Conservation (phyloP, 192 early-diverging fungal species). For the Ambispora gerdemannii region DNA sequence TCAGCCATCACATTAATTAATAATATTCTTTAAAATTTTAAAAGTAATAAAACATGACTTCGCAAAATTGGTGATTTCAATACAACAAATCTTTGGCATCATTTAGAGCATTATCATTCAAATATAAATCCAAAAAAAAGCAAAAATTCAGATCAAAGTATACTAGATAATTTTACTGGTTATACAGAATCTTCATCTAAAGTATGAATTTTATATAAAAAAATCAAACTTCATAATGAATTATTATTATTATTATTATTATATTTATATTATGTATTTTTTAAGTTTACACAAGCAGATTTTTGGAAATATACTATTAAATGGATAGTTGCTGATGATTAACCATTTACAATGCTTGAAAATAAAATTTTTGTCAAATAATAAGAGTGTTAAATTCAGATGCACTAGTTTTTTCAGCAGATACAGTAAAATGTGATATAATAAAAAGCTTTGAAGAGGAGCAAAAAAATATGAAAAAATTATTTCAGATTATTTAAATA, state of each 20-base stretch:
- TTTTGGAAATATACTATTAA: not conserved
- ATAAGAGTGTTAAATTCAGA: slow-evolving; percentile 4
- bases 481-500: too few relatives aligned
- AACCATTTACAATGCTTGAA: not conserved
- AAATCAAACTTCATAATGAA: not conserved
- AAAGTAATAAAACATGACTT: not conserved
- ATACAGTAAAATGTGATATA: slow-evolving; percentile 3
- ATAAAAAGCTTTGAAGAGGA: slow-evolving; percentile 1
- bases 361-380: slow-evolving; percentile 3
- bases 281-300: slow-evolving; percentile 8
- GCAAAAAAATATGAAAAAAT: not conserved
- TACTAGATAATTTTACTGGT: not conserved
- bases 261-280: not conserved
- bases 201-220: slow-evolving; percentile 5
- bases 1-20: too few relatives aligned
- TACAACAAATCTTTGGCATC: slow-evolving; percentile 5
- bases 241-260: not conserved
- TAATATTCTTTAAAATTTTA: not conserved
- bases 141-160: not conserved
- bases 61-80: not conserved
- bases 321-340: slow-evolving; percentile 7
- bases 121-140: slow-evolving; percentile 1
- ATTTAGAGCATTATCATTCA: not conserved
- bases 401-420: not conserved
- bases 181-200: not conserved